These are phyloP conservation scores for Rubus parviflorus DNA, from an alignment of 306 rosid genomes.

Conservation along the genomic window DNA sequence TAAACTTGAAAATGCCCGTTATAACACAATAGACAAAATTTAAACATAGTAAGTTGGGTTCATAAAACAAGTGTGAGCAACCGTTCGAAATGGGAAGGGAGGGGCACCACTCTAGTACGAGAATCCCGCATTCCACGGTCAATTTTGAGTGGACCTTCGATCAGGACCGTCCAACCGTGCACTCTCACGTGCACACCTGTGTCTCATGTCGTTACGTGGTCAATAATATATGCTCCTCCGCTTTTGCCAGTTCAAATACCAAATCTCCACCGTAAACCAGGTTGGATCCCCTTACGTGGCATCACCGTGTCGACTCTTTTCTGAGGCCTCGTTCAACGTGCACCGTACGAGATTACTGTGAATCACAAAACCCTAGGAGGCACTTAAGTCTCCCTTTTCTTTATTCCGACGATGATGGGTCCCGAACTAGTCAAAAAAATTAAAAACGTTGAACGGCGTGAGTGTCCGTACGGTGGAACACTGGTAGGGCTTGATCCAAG, in stretches of 20 bases:
- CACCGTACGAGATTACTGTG: conserved; percentile 9
- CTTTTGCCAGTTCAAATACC: background rate
- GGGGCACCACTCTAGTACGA: conserved; percentile 3
- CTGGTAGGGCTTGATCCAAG: background rate
- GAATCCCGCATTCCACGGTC: conserved; percentile 30
- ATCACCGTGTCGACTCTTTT: background rate
- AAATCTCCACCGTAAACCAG: background rate
- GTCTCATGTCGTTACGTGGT: conserved; percentile 6
- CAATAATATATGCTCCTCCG: background rate
- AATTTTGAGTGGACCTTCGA: conserved; percentile 12
- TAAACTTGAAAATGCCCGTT: no score
- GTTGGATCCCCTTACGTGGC: background rate
- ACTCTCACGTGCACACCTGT: conserved; percentile 31
- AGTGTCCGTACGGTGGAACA: background rate
- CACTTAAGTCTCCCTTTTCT: background rate
- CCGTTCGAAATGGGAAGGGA: no score
- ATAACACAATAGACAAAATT: no score
- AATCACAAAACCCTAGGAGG: background rate
- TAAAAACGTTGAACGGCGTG: background rate
- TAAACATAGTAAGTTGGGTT: no score
- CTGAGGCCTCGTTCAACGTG: background rate
- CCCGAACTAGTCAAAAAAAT: background rate
- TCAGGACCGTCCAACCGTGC: conserved; percentile 18
- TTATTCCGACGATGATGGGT: background rate
- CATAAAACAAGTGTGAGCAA: no score